These are phyloP conservation scores for Remersonia thermophila DNA, from an alignment of 2,329 filamentous ascomycete species.

Conservation along the genomic window DNA sequence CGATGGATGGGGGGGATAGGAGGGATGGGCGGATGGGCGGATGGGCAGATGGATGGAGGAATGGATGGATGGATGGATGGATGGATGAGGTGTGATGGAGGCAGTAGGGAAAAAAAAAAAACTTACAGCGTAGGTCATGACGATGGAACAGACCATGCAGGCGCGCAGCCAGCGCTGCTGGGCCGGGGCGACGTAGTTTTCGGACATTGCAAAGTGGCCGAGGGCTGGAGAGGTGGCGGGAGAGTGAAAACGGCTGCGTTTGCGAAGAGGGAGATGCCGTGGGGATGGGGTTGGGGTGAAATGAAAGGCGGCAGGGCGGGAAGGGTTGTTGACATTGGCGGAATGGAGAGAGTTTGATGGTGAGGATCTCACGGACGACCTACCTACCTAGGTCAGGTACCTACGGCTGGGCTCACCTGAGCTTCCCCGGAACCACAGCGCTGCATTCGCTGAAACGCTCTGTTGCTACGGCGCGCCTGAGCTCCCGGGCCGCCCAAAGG, in stretches of 20 bases:
- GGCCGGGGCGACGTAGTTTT: slow-evolving; percentile 57
- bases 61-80: slow-evolving; percentile 3
- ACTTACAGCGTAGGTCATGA: slow-evolving; percentile 65
- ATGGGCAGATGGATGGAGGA: too few relatives aligned
- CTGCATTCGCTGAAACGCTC: too few relatives aligned
- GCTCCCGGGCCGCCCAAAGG: too few relatives aligned
- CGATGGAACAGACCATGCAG: slow-evolving; percentile 97
- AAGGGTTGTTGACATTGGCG: too few relatives aligned
- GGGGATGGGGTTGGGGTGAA: not conserved
- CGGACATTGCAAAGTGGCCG: slow-evolving; percentile 26
- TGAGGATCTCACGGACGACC: too few relatives aligned
- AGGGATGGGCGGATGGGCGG: not conserved
- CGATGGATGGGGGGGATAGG: not conserved
- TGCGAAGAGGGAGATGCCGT: not conserved
- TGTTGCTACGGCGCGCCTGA: too few relatives aligned
- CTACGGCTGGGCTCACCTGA: too few relatives aligned
- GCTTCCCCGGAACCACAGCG: too few relatives aligned
- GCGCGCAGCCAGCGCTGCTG: slow-evolving; percentile 83
- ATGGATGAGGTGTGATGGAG: not conserved
- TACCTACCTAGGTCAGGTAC: too few relatives aligned
- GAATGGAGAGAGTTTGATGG: too few relatives aligned
- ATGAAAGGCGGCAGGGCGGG: too few relatives aligned
- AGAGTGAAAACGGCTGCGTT: not conserved
- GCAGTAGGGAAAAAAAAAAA: not conserved
- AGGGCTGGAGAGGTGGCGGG: slow-evolving; percentile 3